Conservation (phyloP, 352 stramenopile genomes). For the Blastocystis sp. region DNA sequence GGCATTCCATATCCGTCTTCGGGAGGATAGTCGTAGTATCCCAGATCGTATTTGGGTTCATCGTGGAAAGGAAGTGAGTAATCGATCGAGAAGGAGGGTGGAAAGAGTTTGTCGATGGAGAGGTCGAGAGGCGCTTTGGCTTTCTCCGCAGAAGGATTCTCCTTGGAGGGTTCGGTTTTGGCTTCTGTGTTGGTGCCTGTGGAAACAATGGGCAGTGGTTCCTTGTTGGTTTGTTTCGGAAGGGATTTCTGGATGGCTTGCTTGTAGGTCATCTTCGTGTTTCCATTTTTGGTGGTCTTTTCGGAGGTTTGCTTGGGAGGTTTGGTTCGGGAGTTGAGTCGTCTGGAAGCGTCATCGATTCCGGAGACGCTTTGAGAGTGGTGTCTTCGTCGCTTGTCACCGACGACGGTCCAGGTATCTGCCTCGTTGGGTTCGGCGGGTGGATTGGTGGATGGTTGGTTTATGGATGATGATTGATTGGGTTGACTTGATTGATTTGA, state of each 20-base stretch:
- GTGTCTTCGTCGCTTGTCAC: background rate
- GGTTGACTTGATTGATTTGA: too few relatives aligned
- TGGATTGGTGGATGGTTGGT: too few relatives aligned
- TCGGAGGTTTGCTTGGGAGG: too few relatives aligned
- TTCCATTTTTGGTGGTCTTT: background rate
- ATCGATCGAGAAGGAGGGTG: background rate
- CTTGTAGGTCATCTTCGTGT: background rate
- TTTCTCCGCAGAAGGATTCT: background rate
- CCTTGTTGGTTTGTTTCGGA: too few relatives aligned
- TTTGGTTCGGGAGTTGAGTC: too few relatives aligned
- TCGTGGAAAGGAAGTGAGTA: background rate
- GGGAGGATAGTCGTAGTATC: background rate
- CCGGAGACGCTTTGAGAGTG: background rate
- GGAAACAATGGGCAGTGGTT: background rate
- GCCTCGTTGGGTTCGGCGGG: too few relatives aligned
- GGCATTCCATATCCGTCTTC: conserved; percentile 15
- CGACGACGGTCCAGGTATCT: conserved; percentile 14
- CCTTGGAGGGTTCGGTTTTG: background rate
- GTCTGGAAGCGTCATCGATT: background rate
- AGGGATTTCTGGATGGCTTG: background rate
- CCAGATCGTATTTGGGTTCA: background rate
- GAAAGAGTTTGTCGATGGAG: background rate
- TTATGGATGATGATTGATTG: too few relatives aligned
- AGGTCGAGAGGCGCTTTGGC: background rate
- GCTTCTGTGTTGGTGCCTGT: background rate